Evolutionary conservation across 805 yeast species (phyloP).

Genomic region (Wickerhamomyces canadensis): DNA sequence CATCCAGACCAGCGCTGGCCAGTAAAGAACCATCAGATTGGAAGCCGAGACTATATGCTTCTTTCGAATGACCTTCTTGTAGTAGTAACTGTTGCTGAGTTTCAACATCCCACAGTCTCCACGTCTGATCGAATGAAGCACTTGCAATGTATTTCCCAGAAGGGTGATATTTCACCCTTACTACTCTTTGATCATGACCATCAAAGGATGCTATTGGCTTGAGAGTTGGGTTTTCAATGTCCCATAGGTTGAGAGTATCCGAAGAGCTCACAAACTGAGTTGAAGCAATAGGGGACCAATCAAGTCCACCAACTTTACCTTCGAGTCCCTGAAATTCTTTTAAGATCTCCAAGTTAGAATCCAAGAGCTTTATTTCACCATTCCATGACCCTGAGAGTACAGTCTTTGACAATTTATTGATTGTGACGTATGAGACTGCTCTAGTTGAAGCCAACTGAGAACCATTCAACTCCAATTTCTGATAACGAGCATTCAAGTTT

Average conservation of each 20-base stretch:
- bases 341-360: slow-evolving; percentile 31
- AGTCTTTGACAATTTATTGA: slow-evolving; percentile 29
- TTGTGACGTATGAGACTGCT: slow-evolving; percentile 56
- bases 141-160: slow-evolving; percentile 48
- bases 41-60: slow-evolving; percentile 53
- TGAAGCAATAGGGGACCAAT: slow-evolving; percentile 44
- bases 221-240: slow-evolving; percentile 9
- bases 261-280: slow-evolving; percentile 40
- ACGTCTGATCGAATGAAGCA: slow-evolving; percentile 79
- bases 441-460: slow-evolving; percentile 68
- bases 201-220: slow-evolving; percentile 14
- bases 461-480: slow-evolving; percentile 44
- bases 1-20: slow-evolving; percentile 77
- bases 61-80: slow-evolving; percentile 87
- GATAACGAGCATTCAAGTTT: slow-evolving; percentile 27
- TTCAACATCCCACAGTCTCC: slow-evolving; percentile 80
- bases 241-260: slow-evolving; percentile 38
- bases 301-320: slow-evolving; percentile 68
- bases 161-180: slow-evolving; percentile 64
- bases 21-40: slow-evolving; percentile 76
- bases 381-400: slow-evolving; percentile 82
- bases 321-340: slow-evolving; percentile 27
- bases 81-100: slow-evolving; percentile 44
- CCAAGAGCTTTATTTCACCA: slow-evolving; percentile 57
- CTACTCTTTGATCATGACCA: slow-evolving; percentile 55